Base-by-base conservation (phyloP, 768 basidiomycete species). In the Lentinula lateritia region DNA sequence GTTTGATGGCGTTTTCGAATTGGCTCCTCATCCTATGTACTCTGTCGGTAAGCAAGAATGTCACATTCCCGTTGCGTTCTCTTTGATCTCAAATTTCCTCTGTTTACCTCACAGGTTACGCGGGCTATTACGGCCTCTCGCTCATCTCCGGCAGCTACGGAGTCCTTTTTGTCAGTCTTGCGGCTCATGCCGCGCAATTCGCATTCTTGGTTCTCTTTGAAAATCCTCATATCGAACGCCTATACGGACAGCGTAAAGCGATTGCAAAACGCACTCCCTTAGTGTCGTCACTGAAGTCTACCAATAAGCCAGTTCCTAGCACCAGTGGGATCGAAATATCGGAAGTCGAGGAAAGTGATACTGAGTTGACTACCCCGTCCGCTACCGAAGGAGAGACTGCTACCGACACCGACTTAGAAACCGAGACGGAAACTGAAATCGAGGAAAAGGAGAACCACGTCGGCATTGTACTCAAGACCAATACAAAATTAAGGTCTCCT, bases 1-100 rank as follows among this genome's bases (percentile, higher is more conserved):
- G 2, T 99, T 99, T 68, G 96, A 99, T 71, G 97, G 97, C 15
- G 96, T 99, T 16, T 99, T 98, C 66, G 96, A 98, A 70, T 79
- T 95, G 43, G 90, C 92, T 4, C 91, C 92, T 1, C 92, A 93
- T 69, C 91, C 96, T 0, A 98, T 98, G 96, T 98, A 98, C 73
- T 95, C 93, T 32, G 92, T 94, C 61, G 78, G 82, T 80, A 62
- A 65, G 81, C 68, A 6, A 23, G 35, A 75, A 28, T 28, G 36
- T 28, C 18, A 9, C 55, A 7, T 71, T 16, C 35, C 10, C 32
- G 8, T 54, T 10, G 50, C 45, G 36, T 60, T 46, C 41, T 43
- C 20, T 28, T 28, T 28, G 3, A 28, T 28, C 28, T 3, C 28
- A 4, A 28, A 28, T 7, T 10, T 15, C 46, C 34, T 36, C 28